Evolutionary conservation across 352 stramenopile genomes (phyloP).

Genomic region (Achlya hypogyna): DNA sequence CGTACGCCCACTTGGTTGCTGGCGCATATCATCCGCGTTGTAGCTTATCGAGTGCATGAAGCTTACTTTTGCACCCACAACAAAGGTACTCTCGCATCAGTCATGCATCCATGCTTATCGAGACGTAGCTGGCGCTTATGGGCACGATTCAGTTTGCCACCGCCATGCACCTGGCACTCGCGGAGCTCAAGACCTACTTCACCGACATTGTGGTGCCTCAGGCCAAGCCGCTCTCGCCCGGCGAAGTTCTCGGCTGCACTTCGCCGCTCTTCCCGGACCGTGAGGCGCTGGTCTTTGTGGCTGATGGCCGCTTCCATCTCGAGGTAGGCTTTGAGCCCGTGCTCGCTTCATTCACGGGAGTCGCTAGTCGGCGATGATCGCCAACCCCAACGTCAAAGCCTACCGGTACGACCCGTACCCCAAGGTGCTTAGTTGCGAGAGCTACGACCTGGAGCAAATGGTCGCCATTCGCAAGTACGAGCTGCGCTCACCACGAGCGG

Average conservation of each 20-base stretch:
- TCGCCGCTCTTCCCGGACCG: conserved; percentile 89
- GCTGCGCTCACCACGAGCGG: conserved; percentile 25
- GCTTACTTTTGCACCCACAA: conserved; percentile 72
- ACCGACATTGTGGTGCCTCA: conserved; percentile 86
- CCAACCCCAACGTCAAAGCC: conserved; percentile 92
- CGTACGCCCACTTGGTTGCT: conserved; percentile 25
- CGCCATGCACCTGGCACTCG: conserved; percentile 80
- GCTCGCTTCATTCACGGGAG: not conserved
- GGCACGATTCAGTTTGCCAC: conserved; percentile 94
- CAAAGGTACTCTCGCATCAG: no score
- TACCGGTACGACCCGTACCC: conserved; percentile 99
- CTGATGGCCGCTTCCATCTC: conserved; percentile 98
- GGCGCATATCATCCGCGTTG: conserved; percentile 1
- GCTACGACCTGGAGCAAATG: conserved; percentile 96
- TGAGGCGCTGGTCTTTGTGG: conserved; percentile 96
- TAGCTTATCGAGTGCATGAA: conserved; percentile 94
- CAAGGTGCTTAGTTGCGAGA: conserved; percentile 94
- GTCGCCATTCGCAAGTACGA: conserved; percentile 73
- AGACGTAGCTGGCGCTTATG: conserved; percentile 89
- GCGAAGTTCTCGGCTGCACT: conserved; percentile 98
- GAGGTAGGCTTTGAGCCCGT: conserved; percentile 55
- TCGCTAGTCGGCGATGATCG: conserved; percentile 94
- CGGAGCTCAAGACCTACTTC: conserved; percentile 72
- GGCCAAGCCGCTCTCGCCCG: conserved; percentile 93
- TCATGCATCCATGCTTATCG: conserved; percentile 25